Evolutionary conservation across 192 early-diverging fungal genomes (phyloP).

Genomic region (Gaertneriomyces semiglobifer): DNA sequence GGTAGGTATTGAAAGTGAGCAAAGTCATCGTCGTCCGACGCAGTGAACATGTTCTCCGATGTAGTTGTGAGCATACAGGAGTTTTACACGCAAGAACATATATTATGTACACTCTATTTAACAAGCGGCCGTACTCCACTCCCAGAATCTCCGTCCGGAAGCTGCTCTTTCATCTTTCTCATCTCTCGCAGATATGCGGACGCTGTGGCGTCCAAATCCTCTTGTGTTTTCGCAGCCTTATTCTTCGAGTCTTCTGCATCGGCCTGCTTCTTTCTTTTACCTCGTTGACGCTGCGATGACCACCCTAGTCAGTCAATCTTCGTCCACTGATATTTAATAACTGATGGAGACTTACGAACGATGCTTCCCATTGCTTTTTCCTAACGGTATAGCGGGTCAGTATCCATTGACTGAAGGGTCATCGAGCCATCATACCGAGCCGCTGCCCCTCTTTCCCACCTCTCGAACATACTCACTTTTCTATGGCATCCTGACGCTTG

Average conservation of each 20-base stretch:
- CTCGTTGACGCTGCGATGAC: constrained; percentile 4
- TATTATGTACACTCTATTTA: constrained; percentile 10
- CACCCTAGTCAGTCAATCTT: too few species aligned
- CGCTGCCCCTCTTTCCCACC: background rate
- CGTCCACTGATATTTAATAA: background rate
- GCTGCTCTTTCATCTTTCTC: constrained; percentile 35
- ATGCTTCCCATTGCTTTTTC: constrained; percentile 57
- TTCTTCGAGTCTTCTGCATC: constrained; percentile 3
- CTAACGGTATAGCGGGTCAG: constrained; percentile 43
- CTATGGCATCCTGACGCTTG: constrained; percentile 69
- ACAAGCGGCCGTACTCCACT: constrained; percentile 22
- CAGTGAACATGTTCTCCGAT: too few species aligned
- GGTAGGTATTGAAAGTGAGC: too few species aligned
- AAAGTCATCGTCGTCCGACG: too few species aligned
- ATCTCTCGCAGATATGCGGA: constrained; percentile 31
- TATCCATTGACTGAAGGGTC: background rate
- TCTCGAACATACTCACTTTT: constrained; percentile 65
- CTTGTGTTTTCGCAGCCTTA: background rate
- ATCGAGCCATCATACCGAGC: background rate
- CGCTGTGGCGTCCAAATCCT: constrained; percentile 16
- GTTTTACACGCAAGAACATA: too few species aligned
- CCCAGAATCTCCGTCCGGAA: constrained; percentile 27
- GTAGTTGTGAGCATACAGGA: too few species aligned
- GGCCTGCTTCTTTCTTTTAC: constrained; percentile 10
- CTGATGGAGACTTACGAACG: constrained; percentile 13